phyloP scores from a whole-genome alignment of 768 basidiomycete genomes.

The Cystofilobasidium capitatum region DNA sequence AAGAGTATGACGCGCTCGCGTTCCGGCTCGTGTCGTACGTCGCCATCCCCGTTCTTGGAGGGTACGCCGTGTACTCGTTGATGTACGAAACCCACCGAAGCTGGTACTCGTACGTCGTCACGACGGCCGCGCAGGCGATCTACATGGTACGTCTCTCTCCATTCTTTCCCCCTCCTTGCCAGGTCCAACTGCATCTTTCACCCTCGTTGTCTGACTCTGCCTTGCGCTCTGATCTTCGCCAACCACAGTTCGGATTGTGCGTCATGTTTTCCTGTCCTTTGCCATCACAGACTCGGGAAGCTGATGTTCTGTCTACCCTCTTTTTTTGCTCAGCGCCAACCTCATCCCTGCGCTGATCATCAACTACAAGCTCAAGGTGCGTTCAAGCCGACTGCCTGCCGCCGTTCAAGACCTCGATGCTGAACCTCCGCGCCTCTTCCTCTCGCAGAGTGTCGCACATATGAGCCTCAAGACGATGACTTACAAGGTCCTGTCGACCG shows the following conservation, averaged over 20 bases:
- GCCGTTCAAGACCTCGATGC: constrained; percentile 41
- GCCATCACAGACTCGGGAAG: too few relatives aligned
- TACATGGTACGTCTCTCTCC: constrained; percentile 38
- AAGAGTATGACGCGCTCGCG: constrained; percentile 55
- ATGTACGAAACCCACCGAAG: constrained; percentile 56
- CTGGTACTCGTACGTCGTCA: constrained; percentile 94
- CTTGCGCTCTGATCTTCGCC: constrained; percentile 1
- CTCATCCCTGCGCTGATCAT: constrained; percentile 65
- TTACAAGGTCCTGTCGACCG: constrained; percentile 61
- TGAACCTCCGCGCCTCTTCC: not conserved
- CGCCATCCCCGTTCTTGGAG: constrained; percentile 57
- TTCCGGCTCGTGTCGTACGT: constrained; percentile 73
- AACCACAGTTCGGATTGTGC: constrained; percentile 99
- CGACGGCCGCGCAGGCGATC: constrained; percentile 61
- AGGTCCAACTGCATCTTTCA: not conserved
- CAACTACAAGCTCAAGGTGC: constrained; percentile 97
- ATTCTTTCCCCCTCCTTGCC: constrained; percentile 40
- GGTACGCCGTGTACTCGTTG: constrained; percentile 41
- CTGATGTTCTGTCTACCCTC: too few relatives aligned
- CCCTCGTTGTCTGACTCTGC: not conserved
- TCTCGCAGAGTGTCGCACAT: constrained; percentile 9
- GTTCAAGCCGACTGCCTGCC: constrained; percentile 65
- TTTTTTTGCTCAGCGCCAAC: too few relatives aligned
- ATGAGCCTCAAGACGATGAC: constrained; percentile 69
- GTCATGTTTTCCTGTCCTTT: too few relatives aligned